Evolutionary conservation across 176 grass and related monocot species (phyloP), one percentile per base, ranked within the genome.

Genomic region (Eremochloa ophiuroides): DNA sequence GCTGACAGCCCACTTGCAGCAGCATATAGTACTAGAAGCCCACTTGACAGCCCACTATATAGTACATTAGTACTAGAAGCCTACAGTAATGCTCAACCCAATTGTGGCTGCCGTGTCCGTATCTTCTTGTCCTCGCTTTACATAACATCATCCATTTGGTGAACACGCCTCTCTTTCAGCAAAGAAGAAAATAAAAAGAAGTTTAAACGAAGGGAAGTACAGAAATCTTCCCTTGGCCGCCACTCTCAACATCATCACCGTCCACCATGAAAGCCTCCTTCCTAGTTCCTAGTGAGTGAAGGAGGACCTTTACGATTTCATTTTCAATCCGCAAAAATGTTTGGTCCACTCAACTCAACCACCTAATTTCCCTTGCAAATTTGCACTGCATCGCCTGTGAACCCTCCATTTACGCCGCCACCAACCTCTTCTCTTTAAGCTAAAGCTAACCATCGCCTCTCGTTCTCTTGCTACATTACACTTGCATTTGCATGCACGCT

Each of bases 301-400:
- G n/a, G n/a, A n/a, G n/a, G n/a, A n/a, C n/a, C n/a, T n/a, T n/a
- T n/a, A n/a, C n/a, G n/a, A n/a, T n/a, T n/a, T n/a, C n/a, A n/a
- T n/a, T n/a, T 43, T 4, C 13, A 8, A 40, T n/a, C 6, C 0
- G 0, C 30, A 22, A 53, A 41, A 66, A 79, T 31, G 34, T 73
- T 61, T 69, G 86, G 75, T 82, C 38, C 67, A 76, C 70, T 53
- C 83, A 73, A 76, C 70, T 53, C 83, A 73, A 86, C 83, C 20
- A 72, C 44, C 73, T n/a, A n/a, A n/a, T 31, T 31, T 61, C 48
- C 80, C 46, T 75, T 51, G 44, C 69, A 73, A 73, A n/a, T 22
- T 17, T 10, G 44, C 44, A 22, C 0, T 16, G 8, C 31, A 33
- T 37, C 2, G 31, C 7, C 17, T 29, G 39, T 15, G 68, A 71